Conservation (phyloP, 352 stramenopile species). For the Hyaloperonospora arabidopsidis region DNA sequence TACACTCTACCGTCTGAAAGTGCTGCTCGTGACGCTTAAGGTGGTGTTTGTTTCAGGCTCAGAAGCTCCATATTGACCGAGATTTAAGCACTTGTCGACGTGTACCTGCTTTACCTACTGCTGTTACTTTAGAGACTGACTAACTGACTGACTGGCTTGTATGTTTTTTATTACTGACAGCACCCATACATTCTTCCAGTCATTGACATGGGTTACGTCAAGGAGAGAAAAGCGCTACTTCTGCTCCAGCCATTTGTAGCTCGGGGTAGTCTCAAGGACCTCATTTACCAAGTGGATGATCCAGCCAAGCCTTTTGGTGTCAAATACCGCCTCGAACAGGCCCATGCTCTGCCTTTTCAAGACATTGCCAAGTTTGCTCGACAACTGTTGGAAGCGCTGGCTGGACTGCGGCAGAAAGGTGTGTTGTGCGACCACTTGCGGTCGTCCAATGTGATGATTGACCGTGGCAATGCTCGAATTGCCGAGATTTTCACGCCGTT, state of each 20-base stretch:
- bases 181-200: slow-evolving; percentile 67
- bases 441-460: slow-evolving; percentile 55
- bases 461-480: slow-evolving; percentile 49
- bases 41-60: slow-evolving; percentile 8
- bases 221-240: slow-evolving; percentile 56
- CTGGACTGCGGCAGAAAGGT: slow-evolving; percentile 45
- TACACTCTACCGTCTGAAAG: slow-evolving; percentile 63
- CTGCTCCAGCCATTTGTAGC: slow-evolving; percentile 57
- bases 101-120: too few species aligned
- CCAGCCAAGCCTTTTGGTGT: slow-evolving; percentile 35
- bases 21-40: slow-evolving; percentile 68
- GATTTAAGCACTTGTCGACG: too few species aligned
- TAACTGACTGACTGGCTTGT: background rate
- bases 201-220: slow-evolving; percentile 58
- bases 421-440: slow-evolving; percentile 65
- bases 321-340: slow-evolving; percentile 46
- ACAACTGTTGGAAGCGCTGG: slow-evolving; percentile 55
- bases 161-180: slow-evolving; percentile 15
- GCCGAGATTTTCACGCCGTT: slow-evolving; percentile 58
- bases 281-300: slow-evolving; percentile 39
- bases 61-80: too few species aligned
- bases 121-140: too few species aligned
- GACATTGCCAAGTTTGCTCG: slow-evolving; percentile 53
- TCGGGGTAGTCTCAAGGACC: slow-evolving; percentile 55
- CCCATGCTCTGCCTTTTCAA: slow-evolving; percentile 29